Base-by-base conservation (phyloP, 2,329 filamentous ascomycete genomes). In the Apiospora sp. region DNA sequence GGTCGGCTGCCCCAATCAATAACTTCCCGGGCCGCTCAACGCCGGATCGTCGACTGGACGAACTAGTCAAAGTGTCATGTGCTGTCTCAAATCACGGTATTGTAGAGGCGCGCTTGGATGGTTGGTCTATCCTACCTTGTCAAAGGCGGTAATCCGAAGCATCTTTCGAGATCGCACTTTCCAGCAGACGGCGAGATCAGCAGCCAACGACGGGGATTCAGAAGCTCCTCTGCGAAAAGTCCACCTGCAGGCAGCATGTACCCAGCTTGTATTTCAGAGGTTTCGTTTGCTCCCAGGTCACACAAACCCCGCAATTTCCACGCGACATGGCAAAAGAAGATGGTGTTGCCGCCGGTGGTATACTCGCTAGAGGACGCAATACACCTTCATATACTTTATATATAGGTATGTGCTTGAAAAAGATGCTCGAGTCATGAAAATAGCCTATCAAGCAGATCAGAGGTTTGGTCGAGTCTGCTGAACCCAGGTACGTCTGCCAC, bases 231-330 rank as follows among this genome's bases (percentile, higher is more conserved):
- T 37, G 54, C 30, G 54, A 22, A 34, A 58, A 22, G 27, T 41
- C 30, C 30, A 64, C 54, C 37, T 27, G n/a, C n/a, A 27, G 24
- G 13, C n/a, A 12, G 58, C 19, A n/a, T 64, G 58, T 64, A 64
- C 30, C 58, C 34, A 64, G 13, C 4, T n/a, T 37, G 58, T 64
- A 64, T 41, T 34, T 41, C 58, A 22, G 34, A 24, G 58, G 34
- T 64, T 64, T n/a, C 34, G 41, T 64, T 64, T 64, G 19, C 30
- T 41, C 34, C 58, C 30, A 41, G 22, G 58, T 64, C 58, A 64
- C 58, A 41, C 58, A 64, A 64, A 64, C 58, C 58, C 58, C 58
- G 58, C 34, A 41, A n/a, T n/a, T n/a, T n/a, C 58, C 58, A 64
- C 58, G 58, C 58, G 58, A 64, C 58, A 37, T 41, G 58, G 19